Evolutionary conservation across 2,329 filamentous ascomycete species (phyloP).

Genomic region (Monilinia vaccinii-corymbosi): DNA sequence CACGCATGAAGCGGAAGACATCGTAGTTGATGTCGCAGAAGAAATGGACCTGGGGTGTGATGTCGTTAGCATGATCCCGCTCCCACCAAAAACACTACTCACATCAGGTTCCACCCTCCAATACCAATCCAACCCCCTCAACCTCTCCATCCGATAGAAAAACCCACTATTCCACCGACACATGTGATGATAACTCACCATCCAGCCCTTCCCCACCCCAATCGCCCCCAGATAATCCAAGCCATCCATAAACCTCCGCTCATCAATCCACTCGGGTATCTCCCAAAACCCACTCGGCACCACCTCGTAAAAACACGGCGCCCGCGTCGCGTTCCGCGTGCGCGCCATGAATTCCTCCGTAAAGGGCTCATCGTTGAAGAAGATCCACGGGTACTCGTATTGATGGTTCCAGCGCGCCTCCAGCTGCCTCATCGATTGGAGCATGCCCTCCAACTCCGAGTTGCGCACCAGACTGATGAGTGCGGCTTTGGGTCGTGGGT

Average conservation of each 20-base stretch:
- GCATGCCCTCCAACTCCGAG: conserved; percentile 56
- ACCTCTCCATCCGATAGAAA: conserved; percentile 69
- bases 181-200: conserved; percentile 96
- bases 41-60: conserved; percentile 40
- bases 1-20: conserved; percentile 76
- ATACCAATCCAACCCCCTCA: conserved; percentile 52
- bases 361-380: conserved; percentile 77
- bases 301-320: conserved; percentile 61
- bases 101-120: conserved; percentile 54
- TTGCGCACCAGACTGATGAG: conserved; percentile 65
- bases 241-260: conserved; percentile 79
- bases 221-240: conserved; percentile 84
- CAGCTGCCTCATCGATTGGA: conserved; percentile 62
- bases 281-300: conserved; percentile 90
- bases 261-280: conserved; percentile 88
- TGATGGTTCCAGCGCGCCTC: conserved; percentile 73
- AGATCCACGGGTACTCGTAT: conserved; percentile 67
- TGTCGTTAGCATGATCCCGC: too few species aligned
- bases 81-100: conserved; percentile 28
- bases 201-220: conserved; percentile 97
- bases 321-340: conserved; percentile 60
- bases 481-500: conserved; percentile 30
- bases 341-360: conserved; percentile 64
- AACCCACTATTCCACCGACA: conserved; percentile 85
- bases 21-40: conserved; percentile 66